Conservation (phyloP, 2,329 filamentous ascomycete genomes). For the Clarireedia monteithiana region DNA sequence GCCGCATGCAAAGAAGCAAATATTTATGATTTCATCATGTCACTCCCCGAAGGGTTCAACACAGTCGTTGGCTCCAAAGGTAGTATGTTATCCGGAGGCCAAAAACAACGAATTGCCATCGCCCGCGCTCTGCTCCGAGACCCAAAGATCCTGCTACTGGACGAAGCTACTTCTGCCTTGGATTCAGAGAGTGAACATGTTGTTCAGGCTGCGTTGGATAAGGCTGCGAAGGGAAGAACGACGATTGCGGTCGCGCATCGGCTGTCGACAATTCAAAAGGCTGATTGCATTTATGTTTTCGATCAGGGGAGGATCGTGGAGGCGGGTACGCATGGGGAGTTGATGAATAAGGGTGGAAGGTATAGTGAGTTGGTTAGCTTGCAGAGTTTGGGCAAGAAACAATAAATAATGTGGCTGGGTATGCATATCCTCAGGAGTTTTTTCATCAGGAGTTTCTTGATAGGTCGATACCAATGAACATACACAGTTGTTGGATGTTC, state of each 20-base stretch:
- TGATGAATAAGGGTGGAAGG: conserved; percentile 61
- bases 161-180: conserved; percentile 73
- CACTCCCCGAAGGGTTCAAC: conserved; percentile 51
- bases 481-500: too few relatives aligned
- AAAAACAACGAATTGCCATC: conserved; percentile 89
- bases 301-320: conserved; percentile 84
- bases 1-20: conserved; percentile 84
- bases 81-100: conserved; percentile 75
- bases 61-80: conserved; percentile 86
- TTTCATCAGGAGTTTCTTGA: too few relatives aligned
- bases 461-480: too few relatives aligned
- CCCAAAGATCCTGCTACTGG: conserved; percentile 76
- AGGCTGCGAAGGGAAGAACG: conserved; percentile 74
- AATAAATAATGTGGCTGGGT: not conserved
- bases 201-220: conserved; percentile 73
- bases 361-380: conserved; percentile 75
- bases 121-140: conserved; percentile 86
- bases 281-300: conserved; percentile 94
- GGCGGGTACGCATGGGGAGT: conserved; percentile 67
- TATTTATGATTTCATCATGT: conserved; percentile 76
- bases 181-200: conserved; percentile 73
- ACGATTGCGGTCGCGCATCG: conserved; percentile 94
- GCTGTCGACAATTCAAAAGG: conserved; percentile 87
- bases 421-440: too few relatives aligned
- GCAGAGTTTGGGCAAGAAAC: conserved; percentile 59